Conservation (phyloP, 352 stramenopile genomes). For the Blastocystis sp. region DNA sequence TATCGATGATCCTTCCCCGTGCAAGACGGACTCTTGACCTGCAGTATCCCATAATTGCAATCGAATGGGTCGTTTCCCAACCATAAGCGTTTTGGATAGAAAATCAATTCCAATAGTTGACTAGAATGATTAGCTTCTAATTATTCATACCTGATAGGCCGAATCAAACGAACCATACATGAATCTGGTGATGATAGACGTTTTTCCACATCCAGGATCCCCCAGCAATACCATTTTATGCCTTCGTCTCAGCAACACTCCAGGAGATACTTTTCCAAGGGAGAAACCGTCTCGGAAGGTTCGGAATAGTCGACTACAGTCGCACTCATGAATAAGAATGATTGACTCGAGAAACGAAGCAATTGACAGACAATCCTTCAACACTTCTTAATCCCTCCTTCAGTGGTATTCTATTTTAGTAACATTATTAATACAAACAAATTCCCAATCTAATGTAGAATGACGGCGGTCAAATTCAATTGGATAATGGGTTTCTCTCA, state of each 20-base stretch:
- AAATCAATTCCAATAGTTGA: slow-evolving; percentile 62
- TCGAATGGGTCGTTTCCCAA: slow-evolving; percentile 2
- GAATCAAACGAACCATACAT: slow-evolving; percentile 96
- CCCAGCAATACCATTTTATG: slow-evolving; percentile 79
- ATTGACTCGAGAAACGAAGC: not conserved
- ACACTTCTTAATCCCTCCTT: not conserved
- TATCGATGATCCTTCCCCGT: not conserved
- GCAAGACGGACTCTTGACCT: slow-evolving; percentile 47
- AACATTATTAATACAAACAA: not conserved
- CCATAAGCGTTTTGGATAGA: slow-evolving; percentile 54
- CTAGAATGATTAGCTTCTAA: not conserved
- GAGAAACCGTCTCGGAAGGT: not conserved
- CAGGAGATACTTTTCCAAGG: not conserved
- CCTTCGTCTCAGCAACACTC: not conserved
- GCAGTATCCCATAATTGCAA: slow-evolving; percentile 60
- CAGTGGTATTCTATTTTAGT: not conserved
- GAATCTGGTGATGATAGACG: slow-evolving; percentile 98
- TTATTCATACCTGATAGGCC: slow-evolving; percentile 77
- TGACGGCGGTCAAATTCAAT: slow-evolving; percentile 37
- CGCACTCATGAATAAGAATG: slow-evolving; percentile 4
- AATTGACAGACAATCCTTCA: not conserved
- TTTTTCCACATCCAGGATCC: slow-evolving; percentile 95
- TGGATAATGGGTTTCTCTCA: slow-evolving; percentile 25
- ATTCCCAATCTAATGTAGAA: not conserved
- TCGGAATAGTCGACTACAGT: not conserved